A percentile compares a stretch with the other conserved stretches of the same genome.
Conservation (phyloP, 2,329 filamentous ascomycete genomes). For the Monascus ruber region DNA sequence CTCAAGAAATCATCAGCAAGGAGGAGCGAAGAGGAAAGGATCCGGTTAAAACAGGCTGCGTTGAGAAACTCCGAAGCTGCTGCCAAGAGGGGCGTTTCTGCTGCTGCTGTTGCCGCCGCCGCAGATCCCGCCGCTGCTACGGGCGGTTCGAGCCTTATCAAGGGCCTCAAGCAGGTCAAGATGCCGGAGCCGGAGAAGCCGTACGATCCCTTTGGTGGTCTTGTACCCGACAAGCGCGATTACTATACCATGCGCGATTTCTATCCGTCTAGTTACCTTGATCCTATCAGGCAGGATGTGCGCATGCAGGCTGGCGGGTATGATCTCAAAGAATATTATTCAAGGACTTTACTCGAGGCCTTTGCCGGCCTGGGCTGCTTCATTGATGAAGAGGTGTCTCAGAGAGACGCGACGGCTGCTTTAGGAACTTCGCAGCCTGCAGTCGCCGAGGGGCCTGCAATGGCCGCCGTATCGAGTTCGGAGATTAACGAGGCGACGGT, state of each 20-base stretch:
- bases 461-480: constrained; percentile 11
- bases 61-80: constrained; percentile 21
- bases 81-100: constrained; percentile 9
- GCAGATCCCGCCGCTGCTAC: constrained; percentile 11
- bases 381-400: constrained; percentile 58
- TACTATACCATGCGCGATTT: constrained; percentile 58
- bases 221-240: constrained; percentile 49
- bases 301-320: constrained; percentile 70
- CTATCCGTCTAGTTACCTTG: constrained; percentile 68
- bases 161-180: constrained; percentile 60
- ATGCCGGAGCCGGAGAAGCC: constrained; percentile 56
- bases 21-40: constrained; percentile 43
- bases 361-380: constrained; percentile 85
- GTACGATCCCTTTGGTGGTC: constrained; percentile 80
- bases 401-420: constrained; percentile 14
- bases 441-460: constrained; percentile 18
- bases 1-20: constrained; percentile 59
- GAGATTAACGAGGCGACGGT: not conserved
- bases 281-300: constrained; percentile 53
- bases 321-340: constrained; percentile 68
- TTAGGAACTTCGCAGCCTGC: constrained; percentile 10
- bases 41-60: constrained; percentile 35
- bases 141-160: constrained; percentile 46
- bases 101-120: constrained; percentile 7
- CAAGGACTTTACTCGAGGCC: constrained; percentile 71